Evolutionary conservation across 352 stramenopile species (phyloP), one percentile per base, ranked within the genome.

Genomic region (Pythium graminicola): DNA sequence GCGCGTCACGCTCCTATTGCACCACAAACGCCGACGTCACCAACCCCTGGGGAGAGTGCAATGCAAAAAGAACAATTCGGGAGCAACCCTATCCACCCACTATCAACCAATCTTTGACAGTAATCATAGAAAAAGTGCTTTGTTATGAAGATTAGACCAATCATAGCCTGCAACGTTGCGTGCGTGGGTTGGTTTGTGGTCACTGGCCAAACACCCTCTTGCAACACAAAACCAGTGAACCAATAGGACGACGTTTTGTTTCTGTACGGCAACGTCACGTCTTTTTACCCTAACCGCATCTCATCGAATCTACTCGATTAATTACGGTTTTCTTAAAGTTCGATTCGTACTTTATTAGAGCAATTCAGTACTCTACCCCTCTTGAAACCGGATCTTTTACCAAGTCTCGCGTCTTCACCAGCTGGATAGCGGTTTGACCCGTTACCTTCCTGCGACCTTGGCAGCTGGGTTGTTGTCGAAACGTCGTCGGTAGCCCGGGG

Each of bases 341-440:
- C 57, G 49, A 31, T 17, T 47, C 56, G 56, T 46, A 64, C 35
- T 57, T 64, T 27, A n/a, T 27, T 0, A 1, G 33, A 22, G 20
- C 10, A 8, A 13, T 38, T 27, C 45, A 36, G 56, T 63, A 51
- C 24, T 2, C 43, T 16, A 24, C 5, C 16, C 23, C 20, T 45
- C 19, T n/a, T 41, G n/a, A 44, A 64, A 64, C 57, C 33, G 57
- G 49, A 54, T 64, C 43, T n/a, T 64, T 51, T 40, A 35, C 17
- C 31, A 16, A 35, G 46, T 62, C 28, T 44, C 32, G 39, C 54
- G 39, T 55, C 47, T 40, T 49, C 57, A 13, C 46, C 55, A 63
- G 28, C 48, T 57, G 55, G 38, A 36, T 49, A 48, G 29, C 43
- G 47, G 39, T 49, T 56, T 36, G 31, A 33, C 39, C 41, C 20